Conservation (phyloP, 352 stramenopile species). For the Phytophthora cactorum region DNA sequence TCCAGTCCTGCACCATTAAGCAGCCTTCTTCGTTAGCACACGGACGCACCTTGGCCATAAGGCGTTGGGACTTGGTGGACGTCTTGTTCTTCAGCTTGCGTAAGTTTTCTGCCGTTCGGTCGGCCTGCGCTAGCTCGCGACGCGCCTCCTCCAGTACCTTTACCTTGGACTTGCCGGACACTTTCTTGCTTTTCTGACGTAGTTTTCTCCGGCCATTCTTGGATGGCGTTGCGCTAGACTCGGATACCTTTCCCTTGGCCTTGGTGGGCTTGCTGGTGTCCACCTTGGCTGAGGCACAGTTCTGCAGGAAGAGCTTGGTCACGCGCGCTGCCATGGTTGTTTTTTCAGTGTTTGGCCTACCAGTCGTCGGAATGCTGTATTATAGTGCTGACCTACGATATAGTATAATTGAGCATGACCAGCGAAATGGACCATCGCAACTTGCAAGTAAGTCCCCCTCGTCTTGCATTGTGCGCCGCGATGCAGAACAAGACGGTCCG, state of each 20-base stretch:
- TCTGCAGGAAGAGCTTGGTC: slow-evolving; percentile 80
- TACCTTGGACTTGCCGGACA: slow-evolving; percentile 36
- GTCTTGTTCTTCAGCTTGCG: slow-evolving; percentile 65
- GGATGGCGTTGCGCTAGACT: slow-evolving; percentile 5
- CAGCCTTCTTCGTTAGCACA: neutral
- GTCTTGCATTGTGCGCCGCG: too few species aligned
- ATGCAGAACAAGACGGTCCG: too few species aligned
- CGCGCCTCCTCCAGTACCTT: slow-evolving; percentile 64
- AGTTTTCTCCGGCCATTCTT: slow-evolving; percentile 36
- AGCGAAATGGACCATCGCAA: too few species aligned
- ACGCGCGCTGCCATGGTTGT: slow-evolving; percentile 60
- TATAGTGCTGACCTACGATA: neutral
- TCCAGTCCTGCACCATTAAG: neutral
- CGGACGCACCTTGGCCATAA: slow-evolving; percentile 68
- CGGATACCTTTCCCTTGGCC: slow-evolving; percentile 1
- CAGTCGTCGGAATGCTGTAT: slow-evolving; percentile 18
- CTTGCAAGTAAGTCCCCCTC: too few species aligned
- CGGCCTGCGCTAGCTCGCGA: slow-evolving; percentile 53
- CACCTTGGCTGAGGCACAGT: slow-evolving; percentile 40
- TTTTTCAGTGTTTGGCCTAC: slow-evolving; percentile 6
- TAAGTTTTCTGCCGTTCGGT: slow-evolving; percentile 67
- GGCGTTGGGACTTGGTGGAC: slow-evolving; percentile 63
- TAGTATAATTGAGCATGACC: neutral
- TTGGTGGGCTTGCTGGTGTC: slow-evolving; percentile 22
- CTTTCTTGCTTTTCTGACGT: slow-evolving; percentile 38